Evolutionary conservation across 2,329 filamentous ascomycete species (phyloP).

Genomic region (Akanthomyces lecanii): DNA sequence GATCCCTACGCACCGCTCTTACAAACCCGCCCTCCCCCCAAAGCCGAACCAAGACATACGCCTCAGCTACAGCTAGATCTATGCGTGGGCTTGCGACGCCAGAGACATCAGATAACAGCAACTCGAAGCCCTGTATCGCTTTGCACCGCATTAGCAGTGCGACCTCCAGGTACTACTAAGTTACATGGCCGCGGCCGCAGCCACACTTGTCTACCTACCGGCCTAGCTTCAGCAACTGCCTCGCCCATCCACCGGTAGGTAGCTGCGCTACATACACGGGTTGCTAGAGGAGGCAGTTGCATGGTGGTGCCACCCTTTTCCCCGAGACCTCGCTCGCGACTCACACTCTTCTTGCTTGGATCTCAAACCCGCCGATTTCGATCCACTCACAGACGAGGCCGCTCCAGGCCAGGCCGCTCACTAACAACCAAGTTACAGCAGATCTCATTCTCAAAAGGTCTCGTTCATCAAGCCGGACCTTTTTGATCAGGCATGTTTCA

Average conservation of each 20-base stretch:
- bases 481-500: not conserved
- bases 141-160: not conserved
- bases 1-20: not conserved
- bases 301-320: too few relatives aligned
- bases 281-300: not conserved
- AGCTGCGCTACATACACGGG: not conserved
- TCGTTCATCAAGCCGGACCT: not conserved
- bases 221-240: too few relatives aligned
- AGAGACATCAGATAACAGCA: not conserved
- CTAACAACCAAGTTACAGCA: not conserved
- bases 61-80: not conserved
- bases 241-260: too few relatives aligned
- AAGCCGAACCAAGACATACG: too few relatives aligned
- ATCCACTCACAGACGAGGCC: constrained; percentile 4
- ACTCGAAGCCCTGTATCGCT: not conserved
- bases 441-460: not conserved
- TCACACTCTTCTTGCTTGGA: constrained; percentile 3
- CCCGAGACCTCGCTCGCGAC: not conserved
- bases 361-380: constrained; percentile 4
- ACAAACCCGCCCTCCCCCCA: not conserved
- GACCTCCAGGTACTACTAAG: too few relatives aligned
- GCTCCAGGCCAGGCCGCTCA: too few relatives aligned
- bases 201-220: too few relatives aligned
- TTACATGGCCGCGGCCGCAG: too few relatives aligned
- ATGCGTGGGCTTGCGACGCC: not conserved